Base-by-base conservation (phyloP, 306 rosid species). In the Abrus pulchellus region DNA sequence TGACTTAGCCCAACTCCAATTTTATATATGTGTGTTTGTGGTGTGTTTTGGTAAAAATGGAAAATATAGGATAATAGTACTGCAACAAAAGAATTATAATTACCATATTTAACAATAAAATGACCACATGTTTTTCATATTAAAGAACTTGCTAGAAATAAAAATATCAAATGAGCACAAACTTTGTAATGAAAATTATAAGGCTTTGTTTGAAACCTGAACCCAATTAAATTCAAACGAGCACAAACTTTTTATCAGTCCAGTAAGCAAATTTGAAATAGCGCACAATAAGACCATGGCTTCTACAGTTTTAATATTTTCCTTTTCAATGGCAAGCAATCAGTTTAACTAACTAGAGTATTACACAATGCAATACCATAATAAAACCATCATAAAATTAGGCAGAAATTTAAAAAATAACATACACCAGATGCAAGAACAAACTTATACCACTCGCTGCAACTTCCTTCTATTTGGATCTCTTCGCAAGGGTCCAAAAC, bases 401-500 rank as follows among this genome's bases (percentile, higher is more conserved):
- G 45, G 54, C 38, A 59, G 12, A 74, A 80, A 82, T 43, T 57
- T 34, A 72, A 61, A 36, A 47, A 76, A 52, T 12, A 76, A 12
- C 9, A 34, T 28, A 40, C 27, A 41, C 43, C 38, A 36, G 74
- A 69, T 11, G 75, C 74, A 85, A 84, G 78, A 69, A 78, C 8
- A 81, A 84, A 78, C 81, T 49, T 72, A 74, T 93, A 94, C 99
- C 97, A 89, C 83, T 88, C 92, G 87, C 72, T 68, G 77, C 78
- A 93, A 80, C 82, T 93, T 94, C 85, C n/a, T 86, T 77, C 62
- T 9, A 72, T 89, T 89, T 52, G 97, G 98, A 82, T 91, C 68
- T 84, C 84, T 91, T 77, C 94, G 95, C 38, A 86, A 41, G 75
- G 97, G 99, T 80, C 95, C 99, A 76, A 49, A 90, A 83, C 97